Conservation (phyloP, 208 protist genomes). For the Trypanosoma mega region DNA sequence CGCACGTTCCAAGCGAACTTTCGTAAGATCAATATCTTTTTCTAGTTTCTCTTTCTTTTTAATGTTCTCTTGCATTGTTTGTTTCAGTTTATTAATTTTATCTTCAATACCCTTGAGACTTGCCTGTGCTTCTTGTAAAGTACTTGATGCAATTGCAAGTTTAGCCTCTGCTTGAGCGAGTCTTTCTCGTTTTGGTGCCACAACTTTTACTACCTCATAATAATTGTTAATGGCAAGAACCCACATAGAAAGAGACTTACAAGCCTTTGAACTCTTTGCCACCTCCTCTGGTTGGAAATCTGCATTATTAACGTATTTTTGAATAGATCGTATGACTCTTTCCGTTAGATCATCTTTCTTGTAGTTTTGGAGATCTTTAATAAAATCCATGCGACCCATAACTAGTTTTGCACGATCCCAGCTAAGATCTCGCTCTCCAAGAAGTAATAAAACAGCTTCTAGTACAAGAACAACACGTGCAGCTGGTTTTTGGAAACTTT, state of each 20-base stretch:
- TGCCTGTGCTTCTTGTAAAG: conserved; percentile 66
- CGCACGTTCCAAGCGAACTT: conserved; percentile 82
- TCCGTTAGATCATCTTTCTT: conserved; percentile 92
- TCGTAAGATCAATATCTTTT: conserved; percentile 91
- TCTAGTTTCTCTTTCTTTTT: conserved; percentile 90
- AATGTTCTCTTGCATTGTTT: conserved; percentile 86
- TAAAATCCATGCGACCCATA: conserved; percentile 92
- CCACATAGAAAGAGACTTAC: conserved; percentile 95
- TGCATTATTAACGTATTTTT: conserved; percentile 93
- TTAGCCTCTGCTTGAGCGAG: conserved; percentile 86
- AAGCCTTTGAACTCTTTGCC: conserved; percentile 93
- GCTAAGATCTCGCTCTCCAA: conserved; percentile 90
- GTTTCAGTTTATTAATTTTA: conserved; percentile 74
- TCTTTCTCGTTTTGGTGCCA: conserved; percentile 80
- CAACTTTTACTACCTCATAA: conserved; percentile 90
- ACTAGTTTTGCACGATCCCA: conserved; percentile 94
- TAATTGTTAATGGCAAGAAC: conserved; percentile 95
- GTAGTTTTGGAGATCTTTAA: conserved; percentile 92
- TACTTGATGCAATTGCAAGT: conserved; percentile 69
- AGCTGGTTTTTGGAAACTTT: conserved; percentile 92
- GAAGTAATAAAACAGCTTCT: conserved; percentile 92
- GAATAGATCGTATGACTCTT: conserved; percentile 84
- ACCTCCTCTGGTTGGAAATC: conserved; percentile 94
- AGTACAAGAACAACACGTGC: conserved; percentile 91
- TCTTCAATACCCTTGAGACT: conserved; percentile 81